These are phyloP conservation scores for Fraxinus greggii DNA, from an alignment of 305 asterid genomes.

Conservation along the genomic window DNA sequence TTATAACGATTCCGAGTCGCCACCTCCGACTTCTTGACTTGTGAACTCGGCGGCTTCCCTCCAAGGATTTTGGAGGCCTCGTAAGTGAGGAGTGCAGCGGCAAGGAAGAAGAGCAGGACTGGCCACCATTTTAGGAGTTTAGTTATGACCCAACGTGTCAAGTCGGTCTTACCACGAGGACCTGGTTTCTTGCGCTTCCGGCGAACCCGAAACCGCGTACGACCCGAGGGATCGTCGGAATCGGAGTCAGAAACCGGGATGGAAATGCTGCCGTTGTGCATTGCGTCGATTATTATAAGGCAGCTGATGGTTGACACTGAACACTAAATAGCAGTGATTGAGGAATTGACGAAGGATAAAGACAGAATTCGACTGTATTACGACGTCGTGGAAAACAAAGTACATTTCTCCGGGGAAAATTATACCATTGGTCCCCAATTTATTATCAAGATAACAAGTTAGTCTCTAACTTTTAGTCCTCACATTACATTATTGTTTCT, in stretches of 20 bases:
- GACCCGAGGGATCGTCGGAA: constrained; percentile 52
- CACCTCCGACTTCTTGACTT: constrained; percentile 7
- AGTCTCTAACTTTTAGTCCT: background rate
- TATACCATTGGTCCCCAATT: background rate
- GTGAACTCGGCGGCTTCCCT: constrained; percentile 30
- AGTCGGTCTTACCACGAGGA: constrained; percentile 43
- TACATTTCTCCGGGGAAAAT: no score
- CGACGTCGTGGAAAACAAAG: background rate
- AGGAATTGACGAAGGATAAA: background rate
- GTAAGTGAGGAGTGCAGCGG: constrained; percentile 52
- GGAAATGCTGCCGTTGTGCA: constrained; percentile 50
- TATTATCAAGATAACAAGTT: background rate
- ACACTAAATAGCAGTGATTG: background rate
- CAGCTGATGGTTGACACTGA: background rate
- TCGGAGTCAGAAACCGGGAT: constrained; percentile 71
- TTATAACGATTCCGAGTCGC: constrained; percentile 30
- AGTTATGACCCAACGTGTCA: constrained; percentile 39
- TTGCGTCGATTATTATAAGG: constrained; percentile 15
- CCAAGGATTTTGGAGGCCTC: constrained; percentile 62
- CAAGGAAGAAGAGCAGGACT: constrained; percentile 50
- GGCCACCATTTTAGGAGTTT: constrained; percentile 76
- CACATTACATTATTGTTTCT: background rate
- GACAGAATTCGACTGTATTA: background rate
- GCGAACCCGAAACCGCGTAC: constrained; percentile 44
- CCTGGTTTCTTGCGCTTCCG: constrained; percentile 71